A percentile compares a stretch with the other conserved stretches of the same genome.
Evolutionary conservation across 2,329 filamentous ascomycete genomes (phyloP).

Genomic region (Corynespora cassiicola): DNA sequence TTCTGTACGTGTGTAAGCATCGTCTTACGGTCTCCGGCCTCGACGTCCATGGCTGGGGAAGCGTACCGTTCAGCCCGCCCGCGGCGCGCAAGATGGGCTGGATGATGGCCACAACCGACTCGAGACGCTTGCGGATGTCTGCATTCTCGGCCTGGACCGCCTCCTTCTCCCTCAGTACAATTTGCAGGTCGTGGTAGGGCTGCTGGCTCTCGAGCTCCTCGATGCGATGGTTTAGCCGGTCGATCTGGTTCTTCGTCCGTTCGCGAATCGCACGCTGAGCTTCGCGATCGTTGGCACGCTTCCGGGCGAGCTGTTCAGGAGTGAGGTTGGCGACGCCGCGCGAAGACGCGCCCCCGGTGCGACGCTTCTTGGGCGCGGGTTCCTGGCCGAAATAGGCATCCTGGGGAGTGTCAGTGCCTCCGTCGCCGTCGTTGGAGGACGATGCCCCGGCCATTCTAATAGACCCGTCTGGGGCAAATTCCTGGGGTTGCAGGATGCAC

Average conservation of each 20-base stretch:
- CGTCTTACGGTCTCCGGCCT: neutral
- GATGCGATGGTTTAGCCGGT: conserved; percentile 74
- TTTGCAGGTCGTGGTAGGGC: conserved; percentile 83
- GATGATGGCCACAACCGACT: conserved; percentile 68
- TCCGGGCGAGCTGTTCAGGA: conserved; percentile 85
- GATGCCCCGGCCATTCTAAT: conserved; percentile 19
- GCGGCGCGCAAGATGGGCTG: conserved; percentile 61
- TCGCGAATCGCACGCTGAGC: conserved; percentile 85
- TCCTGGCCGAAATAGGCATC: conserved; percentile 14
- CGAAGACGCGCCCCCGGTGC: conserved; percentile 51
- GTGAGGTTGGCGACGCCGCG: conserved; percentile 87
- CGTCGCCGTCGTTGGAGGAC: conserved; percentile 18
- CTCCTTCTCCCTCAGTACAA: conserved; percentile 77
- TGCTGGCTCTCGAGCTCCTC: conserved; percentile 78
- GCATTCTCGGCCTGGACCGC: conserved; percentile 80
- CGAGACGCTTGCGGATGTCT: conserved; percentile 74
- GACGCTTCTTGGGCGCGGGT: conserved; percentile 36
- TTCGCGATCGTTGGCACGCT: conserved; percentile 89
- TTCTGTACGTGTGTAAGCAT: conserved; percentile 40
- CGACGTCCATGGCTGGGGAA: neutral
- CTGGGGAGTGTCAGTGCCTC: conserved; percentile 6
- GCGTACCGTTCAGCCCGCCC: conserved; percentile 53
- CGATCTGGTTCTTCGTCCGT: conserved; percentile 81
- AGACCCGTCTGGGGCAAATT: conserved; percentile 12
- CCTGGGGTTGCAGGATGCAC: conserved; percentile 3